Conservation (phyloP, 2,329 filamentous ascomycete species). For the Rhynchosporium agropyri region DNA sequence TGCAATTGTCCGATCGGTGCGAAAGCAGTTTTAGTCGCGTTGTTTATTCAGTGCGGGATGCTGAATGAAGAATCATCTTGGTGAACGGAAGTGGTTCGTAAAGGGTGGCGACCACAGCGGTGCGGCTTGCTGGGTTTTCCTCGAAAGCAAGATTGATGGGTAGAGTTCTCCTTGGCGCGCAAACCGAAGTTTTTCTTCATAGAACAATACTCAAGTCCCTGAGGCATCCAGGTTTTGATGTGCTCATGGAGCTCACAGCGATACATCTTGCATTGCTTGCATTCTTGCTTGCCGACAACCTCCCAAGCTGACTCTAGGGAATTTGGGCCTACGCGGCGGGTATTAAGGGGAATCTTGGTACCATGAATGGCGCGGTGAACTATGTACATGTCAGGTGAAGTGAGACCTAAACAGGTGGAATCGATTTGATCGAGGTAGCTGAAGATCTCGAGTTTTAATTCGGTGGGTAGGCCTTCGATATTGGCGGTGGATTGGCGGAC, state of each 20-base stretch:
- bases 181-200: constrained; percentile 60
- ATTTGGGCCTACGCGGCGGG: constrained; percentile 62
- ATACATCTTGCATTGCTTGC: constrained; percentile 62
- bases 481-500: constrained; percentile 22
- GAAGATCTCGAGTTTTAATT: constrained; percentile 63
- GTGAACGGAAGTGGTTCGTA: constrained; percentile 37
- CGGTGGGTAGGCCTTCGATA: constrained; percentile 57
- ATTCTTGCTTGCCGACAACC: constrained; percentile 62
- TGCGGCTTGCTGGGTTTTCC: constrained; percentile 61
- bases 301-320: constrained; percentile 67
- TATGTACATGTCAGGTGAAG: constrained; percentile 59
- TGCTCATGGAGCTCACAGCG: constrained; percentile 67
- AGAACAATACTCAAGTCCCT: constrained; percentile 60
- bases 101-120: constrained; percentile 58
- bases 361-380: constrained; percentile 58
- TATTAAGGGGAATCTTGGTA: constrained; percentile 57
- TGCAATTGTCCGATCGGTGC: not conserved
- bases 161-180: constrained; percentile 48
- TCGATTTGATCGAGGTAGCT: constrained; percentile 67
- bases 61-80: constrained; percentile 28
- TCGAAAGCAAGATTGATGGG: constrained; percentile 58
- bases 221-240: constrained; percentile 61
- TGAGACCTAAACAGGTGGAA: constrained; percentile 62
- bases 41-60: constrained; percentile 3
- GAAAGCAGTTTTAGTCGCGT: not conserved